Base-by-base conservation (phyloP, 345 rosid genomes). In the Stellera chamaejasme region DNA sequence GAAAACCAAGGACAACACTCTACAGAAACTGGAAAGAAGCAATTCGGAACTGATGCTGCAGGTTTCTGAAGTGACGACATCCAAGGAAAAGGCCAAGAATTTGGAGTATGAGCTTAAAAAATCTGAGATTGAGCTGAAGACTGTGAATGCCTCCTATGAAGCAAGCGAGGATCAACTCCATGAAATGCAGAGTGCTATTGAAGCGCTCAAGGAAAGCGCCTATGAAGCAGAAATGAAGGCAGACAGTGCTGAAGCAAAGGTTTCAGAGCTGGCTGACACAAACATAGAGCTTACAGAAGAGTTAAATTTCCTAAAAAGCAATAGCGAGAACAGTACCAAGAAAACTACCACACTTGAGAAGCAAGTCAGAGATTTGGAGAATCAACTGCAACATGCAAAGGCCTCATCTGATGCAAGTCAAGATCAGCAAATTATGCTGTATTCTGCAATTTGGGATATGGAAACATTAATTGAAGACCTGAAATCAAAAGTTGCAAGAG, bases 391-490 rank as follows among this genome's bases (percentile, higher is more conserved):
- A 66, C 80, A 93, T 64, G 73, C 87, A 28, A 88, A 79, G 70
- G 94, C 74, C 32, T 82, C 88, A 53, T 71, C 83, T 23, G 97
- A 88, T 70, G 94, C 81, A 43, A 75, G 85, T 70, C 97, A 84
- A 69, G 99, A 93, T 73, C 96, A 93, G 72, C 97, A 88, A 59
- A 88, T 82, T 65, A 81, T 84, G 99, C 58, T 93, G 65, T 93
- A 93, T 61, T 69, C 96, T 56, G 99, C 99, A 49, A 93, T 93
- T 63, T 93, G 97, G 99, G 99, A 93, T 68, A 93, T 93, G 99
- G 99, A 93, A 69, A 89, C 85, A 2, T 73, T 93, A 55, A 88
- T 93, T 42, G 97, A 88, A 65, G 99, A 93, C 69, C 73, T 88
- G 49, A 93, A 86, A 52, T 88, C 96, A 11, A 93, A 93, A 73